Evolutionary conservation across 139 green algal species (phyloP), one percentile per base, ranked within the genome.

Genomic region (Micractinium conductrix): DNA sequence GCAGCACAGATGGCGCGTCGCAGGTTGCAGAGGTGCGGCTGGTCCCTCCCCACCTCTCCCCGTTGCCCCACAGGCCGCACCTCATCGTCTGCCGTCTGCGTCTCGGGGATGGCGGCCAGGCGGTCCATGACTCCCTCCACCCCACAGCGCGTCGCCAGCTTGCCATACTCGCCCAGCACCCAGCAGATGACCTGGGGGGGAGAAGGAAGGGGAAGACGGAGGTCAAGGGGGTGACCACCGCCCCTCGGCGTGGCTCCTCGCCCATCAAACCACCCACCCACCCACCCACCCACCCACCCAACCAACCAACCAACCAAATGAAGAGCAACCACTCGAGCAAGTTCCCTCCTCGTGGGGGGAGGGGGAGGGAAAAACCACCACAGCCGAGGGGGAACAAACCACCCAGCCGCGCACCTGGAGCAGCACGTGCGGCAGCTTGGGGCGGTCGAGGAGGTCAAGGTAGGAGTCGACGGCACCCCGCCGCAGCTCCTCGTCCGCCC

Each of bases 141-240:
- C 28, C 79, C 87, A 22, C 30, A 30, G 21, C 60, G 80, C 38
- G 55, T 24, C 19, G 67, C 48, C 55, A 74, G 87, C 88, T 37
- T 94, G 17, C 96, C 96, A 84, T 98, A 99, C 90, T 99, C 96
- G 45, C 96, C 96, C 74, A 99, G 83, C 73, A 98, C 95, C 96
- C 95, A 99, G 74, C 91, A 93, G 43, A 95, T 92, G 33, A 97
- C 93, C 89, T 95, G 90, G 50, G 82, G 43, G 78, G 40, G 78
- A 60, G 70, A 10, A 35, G 40, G 38, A 48, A 58, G 12, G 10
- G 48, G 12, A 58, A 62, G 19, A 62, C 53, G 19, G 10, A 22
- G 53, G 53, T 62, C 19, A 22, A 62, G 48, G 16, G 48, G 16
- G 53, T 30, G 53, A n/a, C n/a, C n/a, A n/a, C n/a, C n/a, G n/a